phyloP scores from a whole-genome alignment of 805 yeast genomes.

The Ogataea nitratoaversa region DNA sequence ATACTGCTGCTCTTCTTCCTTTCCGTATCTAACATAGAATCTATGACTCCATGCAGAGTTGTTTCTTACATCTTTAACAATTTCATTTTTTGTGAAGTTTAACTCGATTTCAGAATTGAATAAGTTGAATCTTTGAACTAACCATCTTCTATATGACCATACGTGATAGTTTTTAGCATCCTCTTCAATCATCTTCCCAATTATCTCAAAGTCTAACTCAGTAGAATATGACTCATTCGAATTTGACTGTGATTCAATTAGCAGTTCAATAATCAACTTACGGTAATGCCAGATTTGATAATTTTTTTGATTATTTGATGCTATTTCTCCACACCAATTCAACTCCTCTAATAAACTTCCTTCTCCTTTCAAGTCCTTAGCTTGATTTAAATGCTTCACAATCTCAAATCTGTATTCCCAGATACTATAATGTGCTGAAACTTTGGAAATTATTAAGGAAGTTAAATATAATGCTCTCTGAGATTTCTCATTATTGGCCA shows the following conservation, averaged over 20 bases:
- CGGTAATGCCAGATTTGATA: constrained; percentile 98
- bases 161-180: constrained; percentile 94
- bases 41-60: constrained; percentile 95
- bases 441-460: constrained; percentile 52
- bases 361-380: background rate
- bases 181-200: constrained; percentile 63
- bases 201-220: constrained; percentile 60
- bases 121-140: constrained; percentile 52
- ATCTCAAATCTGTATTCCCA: constrained; percentile 73
- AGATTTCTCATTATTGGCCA: constrained; percentile 56
- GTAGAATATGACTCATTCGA: constrained; percentile 31
- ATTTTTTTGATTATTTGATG: constrained; percentile 77
- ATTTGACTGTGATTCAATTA: constrained; percentile 3
- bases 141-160: constrained; percentile 91
- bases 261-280: constrained; percentile 50
- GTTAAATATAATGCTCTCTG: constrained; percentile 71
- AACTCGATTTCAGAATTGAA: constrained; percentile 46
- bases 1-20: constrained; percentile 13
- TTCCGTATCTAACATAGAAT: constrained; percentile 47
- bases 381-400: constrained; percentile 32
- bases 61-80: constrained; percentile 69
- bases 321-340: constrained; percentile 74
- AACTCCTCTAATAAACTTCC: constrained; percentile 48
- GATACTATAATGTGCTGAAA: constrained; percentile 88
- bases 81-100: constrained; percentile 41